These are phyloP conservation scores for Sclerotinia subarctica DNA, from an alignment of 2,329 filamentous ascomycete genomes.

Conservation along the genomic window DNA sequence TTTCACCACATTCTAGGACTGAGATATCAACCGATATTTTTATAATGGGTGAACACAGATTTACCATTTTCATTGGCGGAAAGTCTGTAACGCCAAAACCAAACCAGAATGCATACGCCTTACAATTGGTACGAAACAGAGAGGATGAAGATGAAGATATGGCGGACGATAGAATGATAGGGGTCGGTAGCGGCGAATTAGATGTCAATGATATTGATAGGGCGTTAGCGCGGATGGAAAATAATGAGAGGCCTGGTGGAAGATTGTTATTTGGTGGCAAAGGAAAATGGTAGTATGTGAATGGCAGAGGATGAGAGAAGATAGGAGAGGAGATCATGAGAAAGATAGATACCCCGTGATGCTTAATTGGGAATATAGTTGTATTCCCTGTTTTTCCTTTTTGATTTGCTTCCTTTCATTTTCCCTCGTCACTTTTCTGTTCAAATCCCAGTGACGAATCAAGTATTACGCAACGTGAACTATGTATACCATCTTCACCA, in stretches of 20 bases:
- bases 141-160: constrained; percentile 27
- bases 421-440: neutral
- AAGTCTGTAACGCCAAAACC: constrained; percentile 19
- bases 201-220: constrained; percentile 65
- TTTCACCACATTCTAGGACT: constrained; percentile 7
- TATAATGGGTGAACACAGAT: constrained; percentile 37
- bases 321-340: constrained; percentile 19
- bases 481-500: too few relatives aligned
- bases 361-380: constrained; percentile 7
- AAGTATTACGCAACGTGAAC: neutral
- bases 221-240: constrained; percentile 54
- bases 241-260: constrained; percentile 26
- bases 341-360: constrained; percentile 15
- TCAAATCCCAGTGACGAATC: neutral
- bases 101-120: constrained; percentile 22
- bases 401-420: neutral
- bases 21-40: constrained; percentile 34
- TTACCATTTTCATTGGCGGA: constrained; percentile 31
- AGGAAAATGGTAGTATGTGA: constrained; percentile 44
- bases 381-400: neutral
- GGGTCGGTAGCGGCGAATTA: constrained; percentile 39
- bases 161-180: neutral
- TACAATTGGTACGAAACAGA: constrained; percentile 29
- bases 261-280: constrained; percentile 28
- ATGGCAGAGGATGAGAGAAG: constrained; percentile 25